A percentile compares a stretch with the other conserved stretches of the same genome.
Conservation (phyloP, 352 stramenopile species). For the Blastocystis hominis region DNA sequence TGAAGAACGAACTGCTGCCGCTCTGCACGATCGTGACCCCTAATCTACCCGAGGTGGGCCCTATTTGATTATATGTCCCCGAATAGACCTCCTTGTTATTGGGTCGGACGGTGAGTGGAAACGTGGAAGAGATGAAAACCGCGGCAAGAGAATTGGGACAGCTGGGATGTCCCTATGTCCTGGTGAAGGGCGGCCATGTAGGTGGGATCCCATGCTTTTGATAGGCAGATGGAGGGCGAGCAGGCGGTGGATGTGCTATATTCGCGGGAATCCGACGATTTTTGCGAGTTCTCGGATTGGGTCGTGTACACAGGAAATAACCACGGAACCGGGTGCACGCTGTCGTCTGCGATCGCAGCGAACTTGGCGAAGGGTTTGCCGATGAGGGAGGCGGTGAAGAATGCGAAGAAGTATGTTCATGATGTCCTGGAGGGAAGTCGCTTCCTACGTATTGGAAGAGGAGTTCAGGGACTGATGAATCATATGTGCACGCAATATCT, state of each 20-base stretch:
- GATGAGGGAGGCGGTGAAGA: constrained; percentile 59
- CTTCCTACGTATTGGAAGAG: constrained; percentile 36
- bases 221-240: not conserved
- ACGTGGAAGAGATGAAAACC: constrained; percentile 68
- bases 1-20: constrained; percentile 74
- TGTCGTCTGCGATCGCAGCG: constrained; percentile 77
- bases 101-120: not conserved
- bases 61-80: not conserved
- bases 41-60: constrained; percentile 77
- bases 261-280: not conserved
- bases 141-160: constrained; percentile 70
- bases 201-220: not conserved
- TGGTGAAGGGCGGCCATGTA: constrained; percentile 82
- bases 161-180: constrained; percentile 68
- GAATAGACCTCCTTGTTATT: constrained; percentile 69
- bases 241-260: constrained; percentile 47
- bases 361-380: constrained; percentile 68
- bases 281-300: not conserved
- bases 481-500: constrained; percentile 37
- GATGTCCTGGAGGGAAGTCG: not conserved
- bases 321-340: constrained; percentile 81
- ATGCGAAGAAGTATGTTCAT: constrained; percentile 51
- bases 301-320: constrained; percentile 65
- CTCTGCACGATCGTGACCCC: constrained; percentile 76
- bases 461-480: constrained; percentile 49